Evolutionary conservation across 78 protist species (phyloP), one percentile per base, ranked within the genome.

Genomic region (Cavenderia fasciculata): DNA sequence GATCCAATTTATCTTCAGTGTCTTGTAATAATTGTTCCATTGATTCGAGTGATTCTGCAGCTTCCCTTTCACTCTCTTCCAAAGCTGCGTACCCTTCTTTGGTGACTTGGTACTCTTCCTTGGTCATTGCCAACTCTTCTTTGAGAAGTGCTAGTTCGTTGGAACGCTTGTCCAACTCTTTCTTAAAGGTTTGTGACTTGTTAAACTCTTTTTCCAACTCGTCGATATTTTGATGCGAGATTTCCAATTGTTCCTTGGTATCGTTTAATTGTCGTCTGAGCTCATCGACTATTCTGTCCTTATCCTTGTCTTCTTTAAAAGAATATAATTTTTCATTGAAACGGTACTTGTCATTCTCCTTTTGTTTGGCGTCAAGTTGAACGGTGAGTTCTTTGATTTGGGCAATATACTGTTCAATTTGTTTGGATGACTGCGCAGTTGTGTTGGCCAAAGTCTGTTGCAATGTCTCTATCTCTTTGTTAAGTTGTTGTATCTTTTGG

Each of bases 91-190:
- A 25, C 0, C 25, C 46, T 7, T 79, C 61, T 44, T 34, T 54
- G 54, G 12, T 16, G 63, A 57, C 51, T 27, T 75, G 73, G 7
- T 25, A n/a, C 23, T 62, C 59, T 12, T 75, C 86, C 19, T 29
- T 61, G 5, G 71, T 31, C 27, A 79, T 34, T 51, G 21, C 16
- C 19, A 47, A 40, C 21, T 44, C 73, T 33, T 79, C 88, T 46
- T 66, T 62, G 23, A 59, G 14, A 23, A 31, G 19, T 4, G 10
- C 49, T 3, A 73, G 2, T 25, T 33, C 23, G 19, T 56, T 18
- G 23, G 2, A 57, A 51, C 56, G n/a, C 18, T 5, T 23, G 2
- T 52, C 36, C 11, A 63, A 12, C 7, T 38, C 40, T 66, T 66
- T 27, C 33, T 76, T 62, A 19, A 33, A n/a, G 21, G 51, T 31